These are phyloP conservation scores for Mycena olivaceomarginata DNA, from an alignment of 768 basidiomycete genomes.

Conservation along the genomic window DNA sequence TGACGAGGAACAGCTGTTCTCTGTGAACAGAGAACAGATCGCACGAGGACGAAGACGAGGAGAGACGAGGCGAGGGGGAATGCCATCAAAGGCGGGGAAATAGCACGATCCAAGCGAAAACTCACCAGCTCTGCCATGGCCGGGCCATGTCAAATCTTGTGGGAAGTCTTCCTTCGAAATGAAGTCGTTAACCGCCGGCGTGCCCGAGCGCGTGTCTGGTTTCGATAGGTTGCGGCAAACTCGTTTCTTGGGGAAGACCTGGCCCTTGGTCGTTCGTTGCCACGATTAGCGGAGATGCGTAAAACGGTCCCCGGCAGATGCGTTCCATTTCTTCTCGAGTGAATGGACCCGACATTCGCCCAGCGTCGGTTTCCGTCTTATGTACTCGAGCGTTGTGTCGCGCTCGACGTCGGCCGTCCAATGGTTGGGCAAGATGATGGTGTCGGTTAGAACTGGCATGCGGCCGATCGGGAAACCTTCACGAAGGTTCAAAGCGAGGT, in stretches of 20 bases:
- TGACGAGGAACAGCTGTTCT: too few relatives aligned
- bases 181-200: constrained; percentile 40
- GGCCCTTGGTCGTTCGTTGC: constrained; percentile 39
- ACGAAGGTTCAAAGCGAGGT: constrained; percentile 46
- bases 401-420: constrained; percentile 28
- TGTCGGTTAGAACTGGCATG: background rate
- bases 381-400: constrained; percentile 31
- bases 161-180: constrained; percentile 40
- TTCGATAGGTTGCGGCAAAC: constrained; percentile 49
- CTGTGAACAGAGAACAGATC: too few relatives aligned
- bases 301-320: constrained; percentile 49
- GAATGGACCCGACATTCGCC: constrained; percentile 40
- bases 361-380: constrained; percentile 25
- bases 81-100: too few relatives aligned
- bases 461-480: too few relatives aligned
- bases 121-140: constrained; percentile 41
- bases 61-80: too few relatives aligned
- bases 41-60: too few relatives aligned
- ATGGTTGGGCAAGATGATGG: constrained; percentile 35
- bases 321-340: constrained; percentile 39
- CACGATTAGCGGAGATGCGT: constrained; percentile 48
- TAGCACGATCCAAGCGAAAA: background rate
- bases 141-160: constrained; percentile 41
- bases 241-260: constrained; percentile 18
- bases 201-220: constrained; percentile 7